Evolutionary conservation across 176 grass and related monocot genomes (phyloP).

Genomic region (Oryza nivara): DNA sequence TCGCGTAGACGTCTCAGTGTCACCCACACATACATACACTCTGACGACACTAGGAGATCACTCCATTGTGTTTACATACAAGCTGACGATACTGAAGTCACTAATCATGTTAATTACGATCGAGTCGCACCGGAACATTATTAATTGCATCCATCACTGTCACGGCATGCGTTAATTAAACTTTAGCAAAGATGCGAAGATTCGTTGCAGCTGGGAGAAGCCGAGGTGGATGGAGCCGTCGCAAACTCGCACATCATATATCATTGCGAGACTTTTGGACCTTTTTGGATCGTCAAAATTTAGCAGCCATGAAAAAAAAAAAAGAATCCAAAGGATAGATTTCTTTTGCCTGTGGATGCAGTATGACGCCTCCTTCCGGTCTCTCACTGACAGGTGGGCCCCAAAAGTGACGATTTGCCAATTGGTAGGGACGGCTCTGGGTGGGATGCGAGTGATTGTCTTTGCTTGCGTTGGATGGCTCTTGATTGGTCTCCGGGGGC

Average conservation of each 20-base stretch:
- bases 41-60: neutral
- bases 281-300: constrained; percentile 2
- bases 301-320: neutral
- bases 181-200: constrained; percentile 8
- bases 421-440: neutral
- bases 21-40: neutral
- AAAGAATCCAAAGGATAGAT: neutral
- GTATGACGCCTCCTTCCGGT: neutral
- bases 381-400: neutral
- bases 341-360: neutral
- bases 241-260: neutral
- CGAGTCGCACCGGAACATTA: neutral
- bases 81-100: constrained; percentile 17
- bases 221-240: neutral
- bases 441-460: neutral
- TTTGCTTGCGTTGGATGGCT: neutral
- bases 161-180: neutral
- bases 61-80: neutral
- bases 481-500: constrained; percentile 30
- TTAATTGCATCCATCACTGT: neutral
- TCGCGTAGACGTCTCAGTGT: no score
- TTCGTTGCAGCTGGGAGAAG: constrained; percentile 3
- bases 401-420: neutral
- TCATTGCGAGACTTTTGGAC: neutral
- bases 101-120: neutral